Evolutionary conservation across 139 green algal genomes (phyloP).

Genomic region (Chlorokybus atmophyticus): DNA sequence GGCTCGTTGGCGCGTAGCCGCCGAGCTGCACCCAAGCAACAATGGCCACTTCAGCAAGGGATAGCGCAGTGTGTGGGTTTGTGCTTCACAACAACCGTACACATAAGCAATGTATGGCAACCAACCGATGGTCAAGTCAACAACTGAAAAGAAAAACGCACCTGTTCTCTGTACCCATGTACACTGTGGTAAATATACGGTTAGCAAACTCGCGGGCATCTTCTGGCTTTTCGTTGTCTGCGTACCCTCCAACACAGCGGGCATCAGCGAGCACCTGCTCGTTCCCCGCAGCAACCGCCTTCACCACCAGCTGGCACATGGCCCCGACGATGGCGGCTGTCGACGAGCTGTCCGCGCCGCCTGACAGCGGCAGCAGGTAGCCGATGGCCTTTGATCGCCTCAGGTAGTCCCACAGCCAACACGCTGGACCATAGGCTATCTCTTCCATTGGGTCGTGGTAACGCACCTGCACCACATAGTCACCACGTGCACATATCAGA

Average conservation of each 20-base stretch:
- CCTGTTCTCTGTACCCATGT: constrained; percentile 90
- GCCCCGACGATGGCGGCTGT: constrained; percentile 79
- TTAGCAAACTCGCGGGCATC: constrained; percentile 49
- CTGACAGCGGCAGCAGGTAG: constrained; percentile 81
- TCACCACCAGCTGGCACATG: constrained; percentile 79
- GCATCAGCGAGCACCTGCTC: constrained; percentile 49
- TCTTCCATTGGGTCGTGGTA: constrained; percentile 67
- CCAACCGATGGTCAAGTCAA: too few relatives aligned
- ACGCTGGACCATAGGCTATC: constrained; percentile 82
- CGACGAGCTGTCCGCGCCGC: constrained; percentile 57
- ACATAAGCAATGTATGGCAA: too few relatives aligned
- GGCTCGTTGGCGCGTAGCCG: constrained; percentile 25
- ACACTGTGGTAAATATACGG: constrained; percentile 74
- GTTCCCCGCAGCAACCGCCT: constrained; percentile 42
- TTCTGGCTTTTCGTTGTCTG: constrained; percentile 8
- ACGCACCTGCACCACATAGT: not conserved
- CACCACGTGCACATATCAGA: constrained; percentile 22
- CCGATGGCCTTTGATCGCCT: constrained; percentile 59
- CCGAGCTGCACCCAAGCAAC: constrained; percentile 12
- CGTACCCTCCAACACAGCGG: constrained; percentile 21
- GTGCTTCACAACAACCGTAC: too few relatives aligned
- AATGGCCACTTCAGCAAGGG: too few relatives aligned
- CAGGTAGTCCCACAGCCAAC: constrained; percentile 98
- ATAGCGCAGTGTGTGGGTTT: too few relatives aligned
- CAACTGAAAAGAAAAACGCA: too few relatives aligned